A percentile compares a stretch with the other conserved stretches of the same genome.
These are phyloP conservation scores for Colletotrichum tamarilloi DNA, from an alignment of 2,329 filamentous ascomycete genomes.

Conservation along the genomic window DNA sequence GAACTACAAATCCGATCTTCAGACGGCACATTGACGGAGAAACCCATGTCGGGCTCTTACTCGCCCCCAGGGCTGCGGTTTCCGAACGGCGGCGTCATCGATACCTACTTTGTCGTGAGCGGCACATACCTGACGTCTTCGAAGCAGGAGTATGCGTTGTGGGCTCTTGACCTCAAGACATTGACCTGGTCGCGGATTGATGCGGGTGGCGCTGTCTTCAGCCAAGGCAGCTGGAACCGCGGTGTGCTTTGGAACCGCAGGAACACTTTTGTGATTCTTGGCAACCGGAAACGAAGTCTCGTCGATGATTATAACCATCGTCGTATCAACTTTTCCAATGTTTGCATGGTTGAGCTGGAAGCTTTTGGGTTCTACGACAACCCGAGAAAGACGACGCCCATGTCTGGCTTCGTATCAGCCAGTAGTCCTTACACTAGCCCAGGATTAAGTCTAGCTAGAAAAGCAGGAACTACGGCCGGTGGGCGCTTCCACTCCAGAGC, in stretches of 20 bases:
- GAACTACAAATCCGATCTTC: slow-evolving; percentile 89
- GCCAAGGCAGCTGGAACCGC: slow-evolving; percentile 97
- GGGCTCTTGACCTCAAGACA: slow-evolving; percentile 90
- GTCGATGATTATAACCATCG: slow-evolving; percentile 99
- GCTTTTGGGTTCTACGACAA: slow-evolving; percentile 98
- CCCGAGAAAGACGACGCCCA: slow-evolving; percentile 80
- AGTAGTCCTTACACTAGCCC: slow-evolving; percentile 75
- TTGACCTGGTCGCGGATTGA: slow-evolving; percentile 97
- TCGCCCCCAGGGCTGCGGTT: slow-evolving; percentile 94
- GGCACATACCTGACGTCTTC: slow-evolving; percentile 97
- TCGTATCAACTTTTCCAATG: slow-evolving; percentile 95
- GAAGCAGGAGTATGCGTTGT: slow-evolving; percentile 97
- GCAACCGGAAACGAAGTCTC: slow-evolving; percentile 90
- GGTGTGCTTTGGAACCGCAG: slow-evolving; percentile 92
- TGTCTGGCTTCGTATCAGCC: slow-evolving; percentile 86
- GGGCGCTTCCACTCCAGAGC: slow-evolving; percentile 81
- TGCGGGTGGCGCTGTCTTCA: slow-evolving; percentile 92
- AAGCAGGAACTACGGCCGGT: slow-evolving; percentile 74
- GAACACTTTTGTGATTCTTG: slow-evolving; percentile 95
- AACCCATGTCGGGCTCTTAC: slow-evolving; percentile 86
- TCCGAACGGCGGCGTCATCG: slow-evolving; percentile 94
- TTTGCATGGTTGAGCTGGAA: slow-evolving; percentile 96
- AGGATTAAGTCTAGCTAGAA: slow-evolving; percentile 67
- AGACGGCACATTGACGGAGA: slow-evolving; percentile 87
- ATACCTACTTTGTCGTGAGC: slow-evolving; percentile 96